Conservation (phyloP, 352 stramenopile genomes). For the Phytophthora chlamydospora region DNA sequence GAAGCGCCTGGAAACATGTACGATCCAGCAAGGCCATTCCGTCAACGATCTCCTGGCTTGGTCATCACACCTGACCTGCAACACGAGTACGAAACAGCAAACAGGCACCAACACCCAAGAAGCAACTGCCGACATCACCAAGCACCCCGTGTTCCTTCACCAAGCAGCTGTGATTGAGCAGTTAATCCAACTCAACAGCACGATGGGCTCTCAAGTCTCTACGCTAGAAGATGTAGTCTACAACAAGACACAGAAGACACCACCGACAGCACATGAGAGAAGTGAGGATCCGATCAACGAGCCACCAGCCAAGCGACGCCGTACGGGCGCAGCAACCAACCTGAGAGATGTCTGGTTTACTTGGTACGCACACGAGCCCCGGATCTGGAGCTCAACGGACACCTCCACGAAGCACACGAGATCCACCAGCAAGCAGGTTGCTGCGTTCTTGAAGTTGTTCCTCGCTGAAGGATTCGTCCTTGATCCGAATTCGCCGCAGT, state of each 20-base stretch:
- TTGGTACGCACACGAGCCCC: slow-evolving; percentile 14
- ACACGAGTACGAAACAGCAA: neutral
- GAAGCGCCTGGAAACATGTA: neutral
- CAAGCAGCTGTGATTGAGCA: slow-evolving; percentile 15
- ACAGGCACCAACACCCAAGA: neutral
- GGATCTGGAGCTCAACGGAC: slow-evolving; percentile 6
- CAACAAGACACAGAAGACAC: slow-evolving; percentile 4
- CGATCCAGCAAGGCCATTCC: neutral
- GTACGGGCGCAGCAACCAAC: neutral
- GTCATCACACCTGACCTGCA: neutral
- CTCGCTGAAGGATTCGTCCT: neutral
- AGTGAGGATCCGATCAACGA: neutral
- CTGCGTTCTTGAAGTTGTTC: slow-evolving; percentile 2
- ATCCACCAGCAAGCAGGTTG: slow-evolving; percentile 2
- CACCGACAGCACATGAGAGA: neutral
- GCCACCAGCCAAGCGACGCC: neutral
- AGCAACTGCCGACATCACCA: neutral
- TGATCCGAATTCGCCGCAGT: neutral
- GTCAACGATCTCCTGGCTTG: slow-evolving; percentile 17
- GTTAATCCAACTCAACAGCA: slow-evolving; percentile 8
- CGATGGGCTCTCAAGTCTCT: neutral
- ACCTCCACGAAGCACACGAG: slow-evolving; percentile 4
- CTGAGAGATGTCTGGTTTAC: slow-evolving; percentile 13
- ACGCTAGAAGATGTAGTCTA: neutral
- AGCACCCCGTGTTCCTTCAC: slow-evolving; percentile 1